Evolutionary conservation across 2,329 filamentous ascomycete genomes (phyloP).

Genomic region (Lasiodiplodia gonubiensis): DNA sequence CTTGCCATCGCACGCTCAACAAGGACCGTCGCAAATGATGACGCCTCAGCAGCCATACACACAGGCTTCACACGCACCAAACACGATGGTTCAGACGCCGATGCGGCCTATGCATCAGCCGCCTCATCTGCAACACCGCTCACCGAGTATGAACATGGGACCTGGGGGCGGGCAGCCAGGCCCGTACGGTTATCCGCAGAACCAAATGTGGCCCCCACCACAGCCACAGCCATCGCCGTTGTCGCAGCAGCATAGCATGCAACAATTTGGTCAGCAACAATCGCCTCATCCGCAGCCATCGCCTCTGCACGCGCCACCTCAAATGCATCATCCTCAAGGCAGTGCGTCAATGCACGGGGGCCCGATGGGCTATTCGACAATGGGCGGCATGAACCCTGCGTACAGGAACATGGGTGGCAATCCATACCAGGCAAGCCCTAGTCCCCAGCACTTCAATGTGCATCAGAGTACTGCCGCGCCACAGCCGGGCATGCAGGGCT

Average conservation of each 20-base stretch:
- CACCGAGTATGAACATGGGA: slow-evolving; percentile 61
- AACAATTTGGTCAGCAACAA: slow-evolving; percentile 51
- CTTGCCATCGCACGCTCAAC: slow-evolving; percentile 61
- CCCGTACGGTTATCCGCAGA: slow-evolving; percentile 53
- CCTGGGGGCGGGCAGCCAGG: slow-evolving; percentile 48
- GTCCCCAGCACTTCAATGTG: slow-evolving; percentile 50
- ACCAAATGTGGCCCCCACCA: slow-evolving; percentile 57
- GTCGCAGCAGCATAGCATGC: slow-evolving; percentile 50
- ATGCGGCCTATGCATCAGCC: slow-evolving; percentile 72
- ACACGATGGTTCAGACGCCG: slow-evolving; percentile 73
- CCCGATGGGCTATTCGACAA: slow-evolving; percentile 53
- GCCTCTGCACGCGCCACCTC: slow-evolving; percentile 56
- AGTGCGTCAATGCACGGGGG: slow-evolving; percentile 48
- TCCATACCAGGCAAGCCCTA: slow-evolving; percentile 57
- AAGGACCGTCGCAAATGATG: slow-evolving; percentile 68
- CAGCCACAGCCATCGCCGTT: slow-evolving; percentile 56
- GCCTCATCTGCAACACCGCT: slow-evolving; percentile 69
- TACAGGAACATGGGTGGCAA: slow-evolving; percentile 54
- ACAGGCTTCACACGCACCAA: slow-evolving; percentile 53
- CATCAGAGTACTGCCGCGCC: slow-evolving; percentile 50
- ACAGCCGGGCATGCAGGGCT: slow-evolving; percentile 60
- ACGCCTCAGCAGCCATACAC: slow-evolving; percentile 69
- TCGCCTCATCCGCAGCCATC: slow-evolving; percentile 54
- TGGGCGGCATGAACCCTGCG: slow-evolving; percentile 52
- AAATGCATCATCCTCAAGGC: slow-evolving; percentile 53